Base-by-base conservation (phyloP, 768 basidiomycete genomes). In the Cystofilobasidium bisporidii region DNA sequence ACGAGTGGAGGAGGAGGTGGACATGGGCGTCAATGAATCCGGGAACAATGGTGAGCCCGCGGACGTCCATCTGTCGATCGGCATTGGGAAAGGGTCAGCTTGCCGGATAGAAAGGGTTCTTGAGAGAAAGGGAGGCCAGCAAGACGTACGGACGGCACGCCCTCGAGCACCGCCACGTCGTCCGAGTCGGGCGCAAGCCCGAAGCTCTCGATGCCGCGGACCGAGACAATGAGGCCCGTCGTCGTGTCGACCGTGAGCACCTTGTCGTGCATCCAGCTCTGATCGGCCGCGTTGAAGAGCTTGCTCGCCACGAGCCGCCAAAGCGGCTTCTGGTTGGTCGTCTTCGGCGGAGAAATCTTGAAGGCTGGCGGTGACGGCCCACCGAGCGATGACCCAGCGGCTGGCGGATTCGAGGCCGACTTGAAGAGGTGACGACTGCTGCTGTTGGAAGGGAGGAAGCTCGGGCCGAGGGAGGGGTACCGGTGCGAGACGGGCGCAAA, bases 1-100 rank as follows among this genome's bases (percentile, higher is more conserved):
- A 86, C 0, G 83, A 78, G 72, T 85, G 84, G 8, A 86, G 76
- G 71, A 86, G 85, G 36, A 86, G 72, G 71, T 83, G 84, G 32
- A 85, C 84, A 72, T 84, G 83, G 0, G 78, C 76, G 69, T 85
- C 83, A 18, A 84, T 82, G 63, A 84, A 81, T 0, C 84, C 84
- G 15, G 84, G 84, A 5, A 84, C 75, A 3, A 86, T 76, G 3
- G 82, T 83, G 71, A 79, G 71, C 28, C 77, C 73, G 38, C 81
- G 73, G 41, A 83, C 74, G 74, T 84, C 82, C 55, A 83, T 76
- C 60, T 75, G n/a, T n/a, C n/a, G n/a, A n/a, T n/a, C n/a, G n/a
- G n/a, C n/a, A n/a, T n/a, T n/a, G n/a, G n/a, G n/a, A n/a, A n/a
- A n/a, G n/a, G n/a, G n/a, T n/a, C n/a, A n/a, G n/a, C n/a, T n/a